These are phyloP conservation scores for Dryas integrifolia DNA, from an alignment of 331 rosid species.

Conservation along the genomic window DNA sequence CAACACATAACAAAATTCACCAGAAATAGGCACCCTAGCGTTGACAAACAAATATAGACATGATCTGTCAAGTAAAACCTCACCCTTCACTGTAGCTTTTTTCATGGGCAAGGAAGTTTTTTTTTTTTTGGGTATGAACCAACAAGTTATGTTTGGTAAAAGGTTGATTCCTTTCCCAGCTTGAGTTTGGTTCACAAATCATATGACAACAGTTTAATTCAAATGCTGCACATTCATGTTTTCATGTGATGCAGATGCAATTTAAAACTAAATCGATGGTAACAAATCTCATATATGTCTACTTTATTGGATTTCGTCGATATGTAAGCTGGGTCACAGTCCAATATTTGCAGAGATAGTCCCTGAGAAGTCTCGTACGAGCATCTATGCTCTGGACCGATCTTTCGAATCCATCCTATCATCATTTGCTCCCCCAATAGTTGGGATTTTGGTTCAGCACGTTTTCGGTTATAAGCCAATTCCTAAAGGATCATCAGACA, in stretches of 20 bases:
- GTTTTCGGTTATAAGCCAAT: conserved; percentile 62
- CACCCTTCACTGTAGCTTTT: not conserved
- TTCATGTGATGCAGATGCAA: not conserved
- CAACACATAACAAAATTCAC: not conserved
- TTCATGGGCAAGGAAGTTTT: not conserved
- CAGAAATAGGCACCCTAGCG: not conserved
- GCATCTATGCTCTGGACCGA: conserved; percentile 71
- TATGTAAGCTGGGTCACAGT: conserved; percentile 40
- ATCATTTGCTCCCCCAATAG: conserved; percentile 76
- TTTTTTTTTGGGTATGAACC: too few species aligned
- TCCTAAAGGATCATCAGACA: conserved; percentile 48
- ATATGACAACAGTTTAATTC: not conserved
- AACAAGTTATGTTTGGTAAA: too few species aligned
- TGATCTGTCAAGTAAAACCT: not conserved
- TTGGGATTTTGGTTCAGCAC: conserved; percentile 67
- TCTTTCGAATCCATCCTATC: conserved; percentile 63
- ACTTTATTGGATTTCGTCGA: not conserved
- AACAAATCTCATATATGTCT: not conserved
- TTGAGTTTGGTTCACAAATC: too few species aligned
- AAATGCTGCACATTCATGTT: not conserved
- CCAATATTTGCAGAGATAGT: conserved; percentile 94
- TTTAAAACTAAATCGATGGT: not conserved
- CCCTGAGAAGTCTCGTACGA: conserved; percentile 71
- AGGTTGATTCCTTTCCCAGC: too few species aligned
- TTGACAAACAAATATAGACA: not conserved